Percentiles rank a stretch among this genome's conserved stretches.
phyloP scores from a whole-genome alignment of 345 rosid genomes.

The Arabis hirsuta region DNA sequence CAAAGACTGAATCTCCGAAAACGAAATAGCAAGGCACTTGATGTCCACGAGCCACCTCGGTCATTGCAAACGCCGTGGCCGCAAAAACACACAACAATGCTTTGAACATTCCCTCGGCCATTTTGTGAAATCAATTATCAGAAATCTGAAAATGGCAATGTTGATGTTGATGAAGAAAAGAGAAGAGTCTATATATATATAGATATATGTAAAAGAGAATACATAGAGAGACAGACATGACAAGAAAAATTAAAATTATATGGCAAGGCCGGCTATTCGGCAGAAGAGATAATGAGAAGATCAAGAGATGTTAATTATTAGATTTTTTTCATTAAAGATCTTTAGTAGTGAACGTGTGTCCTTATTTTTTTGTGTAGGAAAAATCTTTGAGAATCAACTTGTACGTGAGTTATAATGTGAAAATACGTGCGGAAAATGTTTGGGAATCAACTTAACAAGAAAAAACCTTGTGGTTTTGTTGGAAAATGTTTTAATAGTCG shows the following conservation, averaged over 20 bases:
- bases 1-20: constrained; percentile 67
- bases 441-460: neutral
- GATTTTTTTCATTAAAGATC: neutral
- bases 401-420: neutral
- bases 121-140: neutral
- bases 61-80: constrained; percentile 19
- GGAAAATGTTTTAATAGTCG: neutral
- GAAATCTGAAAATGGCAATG: neutral
- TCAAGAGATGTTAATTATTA: neutral
- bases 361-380: too few species aligned
- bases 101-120: constrained; percentile 20
- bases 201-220: too few species aligned
- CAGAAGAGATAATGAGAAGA: neutral
- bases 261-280: constrained; percentile 32
- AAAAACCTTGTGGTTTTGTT: neutral
- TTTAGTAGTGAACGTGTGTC: too few species aligned
- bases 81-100: constrained; percentile 22
- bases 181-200: constrained; percentile 23
- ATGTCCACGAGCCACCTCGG: constrained; percentile 29
- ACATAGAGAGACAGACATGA: neutral
- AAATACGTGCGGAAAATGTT: too few species aligned
- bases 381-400: constrained; percentile 14
- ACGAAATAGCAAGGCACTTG: constrained; percentile 65
- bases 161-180: constrained; percentile 11
- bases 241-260: constrained; percentile 22